Evolutionary conservation across 78 protist species (phyloP).

Genomic region (Creolimax fragrantissima): DNA sequence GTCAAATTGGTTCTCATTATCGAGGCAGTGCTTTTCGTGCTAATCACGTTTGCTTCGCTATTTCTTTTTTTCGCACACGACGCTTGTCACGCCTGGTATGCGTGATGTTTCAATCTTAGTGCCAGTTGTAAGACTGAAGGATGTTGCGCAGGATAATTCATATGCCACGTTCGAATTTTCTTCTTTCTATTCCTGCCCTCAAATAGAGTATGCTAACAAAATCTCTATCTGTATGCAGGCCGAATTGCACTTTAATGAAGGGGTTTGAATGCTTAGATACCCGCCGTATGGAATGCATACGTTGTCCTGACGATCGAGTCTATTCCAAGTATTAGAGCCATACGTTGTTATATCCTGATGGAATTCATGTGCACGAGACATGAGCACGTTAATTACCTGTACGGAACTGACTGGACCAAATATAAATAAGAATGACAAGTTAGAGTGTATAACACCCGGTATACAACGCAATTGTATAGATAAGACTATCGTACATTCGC

Average conservation of each 20-base stretch:
- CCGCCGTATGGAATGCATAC: not conserved
- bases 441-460: no score
- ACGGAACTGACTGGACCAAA: no score
- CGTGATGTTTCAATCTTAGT: not conserved
- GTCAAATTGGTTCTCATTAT: not conserved
- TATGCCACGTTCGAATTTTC: not conserved
- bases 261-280: not conserved
- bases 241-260: not conserved
- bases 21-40: not conserved
- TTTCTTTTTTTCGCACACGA: not conserved
- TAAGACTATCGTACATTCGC: no score
- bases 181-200: not conserved
- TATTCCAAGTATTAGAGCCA: no score
- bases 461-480: no score
- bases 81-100: not conserved
- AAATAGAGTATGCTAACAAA: not conserved
- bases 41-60: not conserved
- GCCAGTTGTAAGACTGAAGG: not conserved
- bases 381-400: no score
- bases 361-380: no score
- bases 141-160: no score
- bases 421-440: no score
- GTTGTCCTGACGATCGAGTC: not conserved
- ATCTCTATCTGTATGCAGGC: not conserved
- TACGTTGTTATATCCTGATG: no score